phyloP scores from a whole-genome alignment of 208 protist species.

The Herpetomonas muscarum region DNA sequence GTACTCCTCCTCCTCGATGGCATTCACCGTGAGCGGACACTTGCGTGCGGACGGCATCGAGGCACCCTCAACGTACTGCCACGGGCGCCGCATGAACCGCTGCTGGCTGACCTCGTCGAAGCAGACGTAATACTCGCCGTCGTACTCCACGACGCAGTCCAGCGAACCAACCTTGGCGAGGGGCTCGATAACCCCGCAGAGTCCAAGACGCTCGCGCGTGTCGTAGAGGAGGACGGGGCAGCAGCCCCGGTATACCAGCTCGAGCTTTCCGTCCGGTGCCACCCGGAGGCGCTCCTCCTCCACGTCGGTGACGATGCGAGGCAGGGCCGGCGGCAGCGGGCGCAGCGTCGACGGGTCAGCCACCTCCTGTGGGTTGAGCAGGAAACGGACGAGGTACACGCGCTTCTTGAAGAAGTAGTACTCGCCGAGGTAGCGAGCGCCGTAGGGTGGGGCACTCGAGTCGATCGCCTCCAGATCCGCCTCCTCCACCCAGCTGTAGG shows the following conservation, averaged over 20 bases:
- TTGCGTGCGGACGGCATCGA: constrained; percentile 60
- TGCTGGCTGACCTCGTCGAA: constrained; percentile 40
- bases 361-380: constrained; percentile 49
- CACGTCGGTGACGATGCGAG: constrained; percentile 14
- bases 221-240: constrained; percentile 90
- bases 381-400: constrained; percentile 57
- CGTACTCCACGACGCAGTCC: constrained; percentile 68
- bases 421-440: constrained; percentile 54
- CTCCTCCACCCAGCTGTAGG: constrained; percentile 73
- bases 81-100: constrained; percentile 79
- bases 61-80: constrained; percentile 73
- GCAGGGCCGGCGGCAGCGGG: constrained; percentile 50
- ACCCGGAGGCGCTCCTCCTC: not conserved
- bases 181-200: constrained; percentile 76
- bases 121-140: constrained; percentile 69
- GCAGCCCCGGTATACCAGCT: constrained; percentile 72
- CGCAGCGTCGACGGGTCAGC: constrained; percentile 34
- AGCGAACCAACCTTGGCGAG: constrained; percentile 55
- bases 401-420: constrained; percentile 74
- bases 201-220: constrained; percentile 67
- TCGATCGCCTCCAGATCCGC: constrained; percentile 33
- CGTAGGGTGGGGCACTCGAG: constrained; percentile 13
- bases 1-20: not conserved
- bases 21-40: constrained; percentile 46
- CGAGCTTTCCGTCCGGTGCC: constrained; percentile 8